Evolutionary conservation across 2,329 filamentous ascomycete genomes (phyloP), one percentile per base, ranked within the genome.

Genomic region (Fusarium humuli): DNA sequence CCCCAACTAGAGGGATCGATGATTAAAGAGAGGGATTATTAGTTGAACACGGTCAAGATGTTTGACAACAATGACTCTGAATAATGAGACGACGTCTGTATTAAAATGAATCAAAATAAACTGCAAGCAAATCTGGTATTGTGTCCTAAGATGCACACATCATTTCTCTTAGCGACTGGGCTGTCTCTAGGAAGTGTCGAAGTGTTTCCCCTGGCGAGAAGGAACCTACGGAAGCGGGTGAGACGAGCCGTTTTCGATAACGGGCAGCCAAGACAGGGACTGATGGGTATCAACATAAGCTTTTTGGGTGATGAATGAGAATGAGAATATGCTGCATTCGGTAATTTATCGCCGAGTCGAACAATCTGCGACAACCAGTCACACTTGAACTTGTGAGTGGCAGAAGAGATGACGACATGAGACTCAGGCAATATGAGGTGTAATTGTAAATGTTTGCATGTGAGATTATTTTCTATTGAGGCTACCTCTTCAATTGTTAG

Each of bases 1-100:
- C 76, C 88, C 88, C 46, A 90, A 90, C 81, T 89, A 83, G 74
- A 48, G 45, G 30, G 54, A 8, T 20, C 40, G 11, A 18, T 50
- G 30, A 46, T 23, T 13, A 20, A 25, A 30, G 27, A 18, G 32
- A 55, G 44, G 47, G 25, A 41, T 41, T 45, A 30, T 55, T 48
- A 50, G 61, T 48, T 34, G 49, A 61, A 47, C 14, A 29, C 48
- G 53, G 54, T 32, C 41, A 50, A 34, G 45, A 49, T 55, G 46
- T 49, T 41, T 53, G 52, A 48, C 60, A 53, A 65, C 53, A 56
- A 71, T 66, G 70, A 65, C 55, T 61, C 37, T 50, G 53, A 64
- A 48, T 52, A 60, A 64, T 68, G 57, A 70, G 57, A 70, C 46
- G 49, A 46, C 47, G 48, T 48, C 54, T 62, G 46, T 45, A 37